phyloP scores from a whole-genome alignment of 257 asterid species.

The Marsdenia floribunda region DNA sequence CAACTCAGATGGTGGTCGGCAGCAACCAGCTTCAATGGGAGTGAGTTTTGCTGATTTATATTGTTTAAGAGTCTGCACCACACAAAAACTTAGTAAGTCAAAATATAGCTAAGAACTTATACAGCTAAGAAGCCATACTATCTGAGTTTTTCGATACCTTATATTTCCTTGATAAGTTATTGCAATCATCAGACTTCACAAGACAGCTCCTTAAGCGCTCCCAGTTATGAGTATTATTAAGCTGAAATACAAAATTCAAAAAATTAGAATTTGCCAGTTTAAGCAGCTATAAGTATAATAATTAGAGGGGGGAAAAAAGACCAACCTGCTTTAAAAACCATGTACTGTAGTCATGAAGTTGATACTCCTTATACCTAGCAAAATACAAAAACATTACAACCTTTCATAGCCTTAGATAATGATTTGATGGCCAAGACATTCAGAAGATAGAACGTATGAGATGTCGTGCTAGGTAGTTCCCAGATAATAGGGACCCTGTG shows the following conservation, averaged over 20 bases:
- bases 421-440: background rate
- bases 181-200: constrained; percentile 74
- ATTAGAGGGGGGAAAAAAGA: constrained; percentile 1
- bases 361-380: constrained; percentile 83
- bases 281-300: background rate
- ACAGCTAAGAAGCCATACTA: background rate
- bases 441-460: background rate
- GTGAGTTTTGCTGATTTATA: constrained; percentile 61
- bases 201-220: constrained; percentile 73
- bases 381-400: constrained; percentile 7
- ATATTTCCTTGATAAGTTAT: constrained; percentile 53
- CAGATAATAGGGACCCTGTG: background rate
- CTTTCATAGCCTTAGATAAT: too few species aligned
- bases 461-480: background rate
- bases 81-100: background rate
- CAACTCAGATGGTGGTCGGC: constrained; percentile 91
- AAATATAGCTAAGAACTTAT: background rate
- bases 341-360: constrained; percentile 81
- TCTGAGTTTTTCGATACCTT: constrained; percentile 39
- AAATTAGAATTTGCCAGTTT: background rate
- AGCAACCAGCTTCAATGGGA: constrained; percentile 93
- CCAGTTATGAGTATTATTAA: constrained; percentile 75
- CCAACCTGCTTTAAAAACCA: constrained; percentile 88
- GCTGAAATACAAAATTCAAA: constrained; percentile 37
- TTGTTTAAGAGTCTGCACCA: constrained; percentile 53